Evolutionary conservation across 2,329 filamentous ascomycete species (phyloP).

Genomic region (Fusarium neocosmosporiellum): DNA sequence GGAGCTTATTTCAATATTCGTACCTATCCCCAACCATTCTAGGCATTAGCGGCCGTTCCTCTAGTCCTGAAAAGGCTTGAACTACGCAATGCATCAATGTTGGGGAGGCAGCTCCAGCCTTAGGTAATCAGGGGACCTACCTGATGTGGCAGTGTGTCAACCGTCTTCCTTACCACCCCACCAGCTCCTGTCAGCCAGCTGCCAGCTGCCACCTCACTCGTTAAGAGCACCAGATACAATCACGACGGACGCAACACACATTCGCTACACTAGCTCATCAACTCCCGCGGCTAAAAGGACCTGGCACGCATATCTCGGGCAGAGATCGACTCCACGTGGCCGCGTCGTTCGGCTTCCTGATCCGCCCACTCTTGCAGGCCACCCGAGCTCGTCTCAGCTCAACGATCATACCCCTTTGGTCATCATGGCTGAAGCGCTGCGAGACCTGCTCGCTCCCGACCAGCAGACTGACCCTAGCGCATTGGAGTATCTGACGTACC

Average conservation of each 20-base stretch:
- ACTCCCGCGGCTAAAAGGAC: constrained; percentile 3
- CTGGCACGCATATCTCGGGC: background rate
- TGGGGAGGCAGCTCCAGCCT: background rate
- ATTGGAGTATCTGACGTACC: constrained; percentile 78
- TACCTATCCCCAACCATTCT: background rate
- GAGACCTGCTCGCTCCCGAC: constrained; percentile 48
- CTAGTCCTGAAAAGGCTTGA: constrained; percentile 1
- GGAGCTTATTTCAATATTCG: constrained; percentile 13
- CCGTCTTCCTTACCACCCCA: constrained; percentile 25
- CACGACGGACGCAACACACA: background rate
- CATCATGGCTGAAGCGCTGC: constrained; percentile 52
- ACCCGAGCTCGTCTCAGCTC: background rate
- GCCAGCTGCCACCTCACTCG: constrained; percentile 35
- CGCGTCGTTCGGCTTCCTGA: background rate
- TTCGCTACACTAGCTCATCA: background rate
- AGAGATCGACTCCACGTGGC: background rate
- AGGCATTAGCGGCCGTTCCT: background rate
- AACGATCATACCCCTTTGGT: background rate
- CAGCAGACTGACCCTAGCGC: constrained; percentile 62
- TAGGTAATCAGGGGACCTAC: constrained; percentile 21
- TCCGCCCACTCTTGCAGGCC: constrained; percentile 1
- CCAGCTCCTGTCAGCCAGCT: constrained; percentile 16
- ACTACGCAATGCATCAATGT: background rate
- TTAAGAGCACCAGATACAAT: constrained; percentile 18
- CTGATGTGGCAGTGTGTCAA: constrained; percentile 8